Conservation (phyloP, 1,284 basidiomycete genomes). For the Chalciporus sp. region DNA sequence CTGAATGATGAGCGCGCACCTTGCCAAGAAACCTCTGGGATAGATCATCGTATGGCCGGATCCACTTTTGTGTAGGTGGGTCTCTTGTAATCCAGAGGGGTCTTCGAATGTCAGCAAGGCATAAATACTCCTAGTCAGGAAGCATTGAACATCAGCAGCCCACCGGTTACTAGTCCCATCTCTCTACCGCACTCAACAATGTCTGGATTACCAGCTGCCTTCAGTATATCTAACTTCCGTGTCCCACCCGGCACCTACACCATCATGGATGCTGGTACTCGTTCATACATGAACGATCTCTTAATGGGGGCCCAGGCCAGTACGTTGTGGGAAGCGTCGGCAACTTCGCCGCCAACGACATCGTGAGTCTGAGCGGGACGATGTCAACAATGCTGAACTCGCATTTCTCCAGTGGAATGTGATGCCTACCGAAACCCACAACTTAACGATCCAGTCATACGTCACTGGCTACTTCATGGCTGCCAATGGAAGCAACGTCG, state of each 20-base stretch:
- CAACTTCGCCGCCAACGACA: slow-evolving; percentile 9
- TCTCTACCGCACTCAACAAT: not conserved
- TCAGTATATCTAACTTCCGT: not conserved
- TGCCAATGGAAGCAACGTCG: not conserved
- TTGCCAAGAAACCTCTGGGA: too few species aligned
- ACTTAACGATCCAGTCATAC: slow-evolving; percentile 7
- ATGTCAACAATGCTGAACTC: too few species aligned
- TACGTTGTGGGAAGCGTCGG: slow-evolving; percentile 10
- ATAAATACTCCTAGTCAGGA: too few species aligned
- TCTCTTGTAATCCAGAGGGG: too few species aligned
- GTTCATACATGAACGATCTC: slow-evolving; percentile 8
- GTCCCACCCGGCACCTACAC: slow-evolving; percentile 8
- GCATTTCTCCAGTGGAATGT: slow-evolving; percentile 3
- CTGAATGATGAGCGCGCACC: too few species aligned
- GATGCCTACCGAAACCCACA: slow-evolving; percentile 1
- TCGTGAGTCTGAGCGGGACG: not conserved
- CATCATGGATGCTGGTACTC: slow-evolving; percentile 9
- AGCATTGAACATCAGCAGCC: too few species aligned
- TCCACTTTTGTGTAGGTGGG: too few species aligned
- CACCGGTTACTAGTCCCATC: too few species aligned
- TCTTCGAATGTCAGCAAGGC: too few species aligned
- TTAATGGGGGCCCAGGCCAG: not conserved
- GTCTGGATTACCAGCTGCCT: not conserved
- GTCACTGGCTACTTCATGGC: slow-evolving; percentile 7
- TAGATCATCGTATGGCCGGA: too few species aligned